Base-by-base conservation (phyloP, 306 rosid species). In the Luffa acutangula region DNA sequence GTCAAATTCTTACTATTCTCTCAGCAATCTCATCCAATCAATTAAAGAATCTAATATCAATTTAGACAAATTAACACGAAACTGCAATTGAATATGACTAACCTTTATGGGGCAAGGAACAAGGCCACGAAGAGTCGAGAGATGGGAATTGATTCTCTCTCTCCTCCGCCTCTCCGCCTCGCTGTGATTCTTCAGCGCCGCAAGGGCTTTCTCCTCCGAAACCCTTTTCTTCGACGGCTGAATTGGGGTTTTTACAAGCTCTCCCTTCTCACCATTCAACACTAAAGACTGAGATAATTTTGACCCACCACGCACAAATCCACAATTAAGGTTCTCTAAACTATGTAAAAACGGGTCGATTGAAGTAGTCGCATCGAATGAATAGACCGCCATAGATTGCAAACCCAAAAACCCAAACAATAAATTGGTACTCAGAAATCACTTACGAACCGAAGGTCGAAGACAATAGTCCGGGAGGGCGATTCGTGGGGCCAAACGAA, bases 121-220 rank as follows among this genome's bases (percentile, higher is more conserved):
- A 65, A 91, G 87, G 39, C 86, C 86, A 62, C 98, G 98, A 48
- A 93, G 88, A 9, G 95, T 90, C 20, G 85, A 76, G 75, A 93
- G 91, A 89, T 91, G 98, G 14, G 89, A 87, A 84, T 93, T 93
- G 46, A 93, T 93, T 85, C 97, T 89, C 89, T 91, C 96, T 80
- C 98, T 87, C 77, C 98, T 85, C 85, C 97, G 88, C 87, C 89
- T 88, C 89, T 93, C 97, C 8, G 98, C 98, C 75, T 90, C 93
- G 78, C 97, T 89, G 78, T 93, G 98, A 21, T 79, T 93, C 88
- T 90, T 91, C 91, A 91, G 81, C 79, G 98, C 91, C 21, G 87
- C 92, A 33, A 88, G 58, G 54, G 89, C 93, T 87, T 91, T 93
- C 0, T 80, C 89, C 82, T 91, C 92, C 21, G 87, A 79, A 34